These are phyloP conservation scores for Lepidium campestre DNA, from an alignment of 441 rosid species.

Conservation along the genomic window DNA sequence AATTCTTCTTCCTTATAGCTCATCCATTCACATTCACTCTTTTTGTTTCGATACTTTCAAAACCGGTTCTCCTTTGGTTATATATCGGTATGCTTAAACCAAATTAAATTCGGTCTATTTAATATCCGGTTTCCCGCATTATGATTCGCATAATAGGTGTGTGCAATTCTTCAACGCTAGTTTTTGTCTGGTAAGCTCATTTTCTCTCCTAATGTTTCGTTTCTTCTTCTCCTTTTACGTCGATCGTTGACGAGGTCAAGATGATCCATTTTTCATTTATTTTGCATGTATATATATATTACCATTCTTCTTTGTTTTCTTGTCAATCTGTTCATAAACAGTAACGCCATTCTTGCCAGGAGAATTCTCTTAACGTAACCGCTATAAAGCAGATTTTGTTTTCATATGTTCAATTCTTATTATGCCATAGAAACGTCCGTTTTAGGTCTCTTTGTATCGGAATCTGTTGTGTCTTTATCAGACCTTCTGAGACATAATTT, in stretches of 20 bases:
- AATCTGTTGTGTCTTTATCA: no score
- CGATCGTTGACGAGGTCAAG: slow-evolving; percentile 25
- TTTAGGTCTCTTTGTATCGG: no score
- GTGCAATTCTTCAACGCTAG: slow-evolving; percentile 18
- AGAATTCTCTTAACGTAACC: background rate
- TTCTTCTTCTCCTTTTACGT: slow-evolving; percentile 16
- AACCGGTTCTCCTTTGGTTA: background rate
- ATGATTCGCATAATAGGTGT: slow-evolving; percentile 7
- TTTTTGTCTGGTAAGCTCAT: slow-evolving; percentile 30
- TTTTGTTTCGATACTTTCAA: background rate
- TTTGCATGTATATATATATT: background rate
- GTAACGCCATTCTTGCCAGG: background rate
- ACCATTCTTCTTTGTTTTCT: background rate
- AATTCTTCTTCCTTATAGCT: slow-evolving; percentile 15
- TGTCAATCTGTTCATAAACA: background rate
- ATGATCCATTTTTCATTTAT: background rate
- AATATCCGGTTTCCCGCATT: no score
- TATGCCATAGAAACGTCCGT: background rate
- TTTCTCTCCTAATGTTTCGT: slow-evolving; percentile 22
- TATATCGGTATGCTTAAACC: background rate
- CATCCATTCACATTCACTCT: slow-evolving; percentile 36
- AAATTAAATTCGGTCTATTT: background rate
- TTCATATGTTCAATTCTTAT: background rate
- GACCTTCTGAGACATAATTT: background rate
- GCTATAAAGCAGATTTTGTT: background rate